phyloP scores from a whole-genome alignment of 2,329 filamentous ascomycete species.

The Coleophoma crateriformis region DNA sequence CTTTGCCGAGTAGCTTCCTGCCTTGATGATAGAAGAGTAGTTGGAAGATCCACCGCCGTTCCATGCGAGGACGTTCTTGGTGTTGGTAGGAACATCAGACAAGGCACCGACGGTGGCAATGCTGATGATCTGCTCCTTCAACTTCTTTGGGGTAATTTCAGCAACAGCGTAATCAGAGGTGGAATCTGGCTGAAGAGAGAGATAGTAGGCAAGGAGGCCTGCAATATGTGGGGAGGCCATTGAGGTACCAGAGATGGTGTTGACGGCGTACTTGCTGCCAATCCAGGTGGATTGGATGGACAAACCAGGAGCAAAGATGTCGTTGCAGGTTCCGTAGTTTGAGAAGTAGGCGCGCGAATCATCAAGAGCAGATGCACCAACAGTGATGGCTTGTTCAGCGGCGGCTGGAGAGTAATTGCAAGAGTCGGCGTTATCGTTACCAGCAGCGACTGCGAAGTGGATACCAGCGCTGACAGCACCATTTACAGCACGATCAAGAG shows the following conservation, averaged over 20 bases:
- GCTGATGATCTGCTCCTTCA: conserved; percentile 83
- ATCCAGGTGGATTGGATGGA: conserved; percentile 99
- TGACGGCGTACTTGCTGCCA: conserved; percentile 89
- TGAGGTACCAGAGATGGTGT: conserved; percentile 98
- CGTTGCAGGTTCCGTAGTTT: conserved; percentile 99
- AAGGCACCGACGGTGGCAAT: conserved; percentile 77
- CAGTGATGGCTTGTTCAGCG: conserved; percentile 85
- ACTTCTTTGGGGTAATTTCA: conserved; percentile 84
- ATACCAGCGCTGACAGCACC: conserved; percentile 87
- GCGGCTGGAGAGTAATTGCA: conserved; percentile 99
- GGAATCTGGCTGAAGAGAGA: conserved; percentile 86
- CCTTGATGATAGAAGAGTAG: conserved; percentile 75
- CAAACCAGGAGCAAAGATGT: conserved; percentile 96
- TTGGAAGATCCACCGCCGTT: conserved; percentile 95
- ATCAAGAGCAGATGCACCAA: conserved; percentile 87
- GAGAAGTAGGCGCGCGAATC: conserved; percentile 99
- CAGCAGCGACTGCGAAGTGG: conserved; percentile 96
- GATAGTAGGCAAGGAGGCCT: conserved; percentile 95
- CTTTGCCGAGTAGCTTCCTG: conserved; percentile 64
- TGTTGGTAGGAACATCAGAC: conserved; percentile 76
- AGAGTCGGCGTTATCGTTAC: conserved; percentile 97
- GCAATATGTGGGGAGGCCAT: conserved; percentile 98
- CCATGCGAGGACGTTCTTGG: conserved; percentile 95
- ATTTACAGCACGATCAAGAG: conserved; percentile 88
- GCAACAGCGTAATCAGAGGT: conserved; percentile 91